A percentile compares a stretch with the other conserved stretches of the same genome.
Conservation (phyloP, 805 yeast species). For the Kazachstania kunashirensis region DNA sequence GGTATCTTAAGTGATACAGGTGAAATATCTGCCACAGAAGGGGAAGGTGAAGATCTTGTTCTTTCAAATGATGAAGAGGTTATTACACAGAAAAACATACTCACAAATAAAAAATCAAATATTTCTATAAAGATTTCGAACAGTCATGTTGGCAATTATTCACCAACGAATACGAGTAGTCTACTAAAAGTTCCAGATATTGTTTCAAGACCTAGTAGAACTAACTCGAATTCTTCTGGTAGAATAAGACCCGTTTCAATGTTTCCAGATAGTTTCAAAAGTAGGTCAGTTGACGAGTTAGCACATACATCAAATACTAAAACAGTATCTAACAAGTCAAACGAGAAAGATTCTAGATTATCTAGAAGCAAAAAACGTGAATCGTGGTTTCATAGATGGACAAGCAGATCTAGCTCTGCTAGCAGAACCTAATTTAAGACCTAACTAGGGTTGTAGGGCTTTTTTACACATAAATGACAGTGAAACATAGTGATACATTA, state of each 20-base stretch:
- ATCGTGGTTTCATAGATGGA: slow-evolving; percentile 39
- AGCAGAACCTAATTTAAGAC: slow-evolving; percentile 1
- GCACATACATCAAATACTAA: slow-evolving; percentile 5
- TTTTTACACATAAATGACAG: too few species aligned
- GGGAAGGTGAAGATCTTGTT: slow-evolving; percentile 21
- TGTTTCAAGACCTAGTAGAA: slow-evolving; percentile 16
- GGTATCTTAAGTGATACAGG: slow-evolving; percentile 26
- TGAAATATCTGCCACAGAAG: slow-evolving; percentile 23
- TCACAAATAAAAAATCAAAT: not conserved
- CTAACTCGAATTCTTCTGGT: slow-evolving; percentile 15
- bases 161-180: not conserved
- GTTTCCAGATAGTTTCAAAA: slow-evolving; percentile 11
- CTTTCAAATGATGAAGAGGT: slow-evolving; percentile 13
- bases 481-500: too few species aligned
- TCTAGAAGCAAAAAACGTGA: slow-evolving; percentile 28
- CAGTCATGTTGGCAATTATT: not conserved
- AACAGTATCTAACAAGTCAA: not conserved
- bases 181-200: slow-evolving; percentile 13
- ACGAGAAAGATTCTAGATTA: slow-evolving; percentile 6
- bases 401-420: slow-evolving; percentile 29
- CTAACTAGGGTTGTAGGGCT: too few species aligned
- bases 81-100: not conserved
- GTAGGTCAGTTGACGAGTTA: slow-evolving; percentile 18
- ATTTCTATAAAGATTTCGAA: not conserved
- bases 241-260: slow-evolving; percentile 17